Base-by-base conservation (phyloP, 345 rosid genomes). In the Ricinus communis region DNA sequence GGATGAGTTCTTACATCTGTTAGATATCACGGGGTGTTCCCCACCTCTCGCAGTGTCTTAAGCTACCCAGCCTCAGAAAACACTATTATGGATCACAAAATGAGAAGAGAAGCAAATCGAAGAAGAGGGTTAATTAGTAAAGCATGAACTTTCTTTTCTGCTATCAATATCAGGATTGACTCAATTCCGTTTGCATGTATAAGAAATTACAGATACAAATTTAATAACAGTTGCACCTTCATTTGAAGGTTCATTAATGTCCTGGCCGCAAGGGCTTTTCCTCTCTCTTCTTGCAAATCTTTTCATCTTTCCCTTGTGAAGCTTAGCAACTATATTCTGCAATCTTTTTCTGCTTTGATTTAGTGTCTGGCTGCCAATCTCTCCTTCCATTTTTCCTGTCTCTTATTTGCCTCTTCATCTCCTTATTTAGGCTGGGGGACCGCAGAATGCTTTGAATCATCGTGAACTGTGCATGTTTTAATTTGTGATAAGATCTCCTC, bases 201-300 rank as follows among this genome's bases (percentile, higher is more conserved):
- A n/a, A n/a, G 4, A 9, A 38, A 70, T 47, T 14, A 31, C 38
- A 2, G 27, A 31, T 15, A 65, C 33, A 30, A 8, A 40, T 15
- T 43, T 41, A 25, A 16, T n/a, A n/a, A 27, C 19, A 7, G n/a
- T 22, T 10, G 76, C 25, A 31, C 54, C 54, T 36, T 21, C 73
- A 30, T 68, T 71, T 2, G 72, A 52, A 53, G 50, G 19, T 52
- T 49, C 66, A 51, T 81, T 81, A 53, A 83, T 71, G 60, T n/a
- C 97, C 96, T 9, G 98, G 95, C 59, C 96, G 81, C 73, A 87
- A 31, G 56, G 90, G 91, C n/a, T n/a, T 85, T 92, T 90, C 69
- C 89, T 94, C 90, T 95, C 97, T 65, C 99, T 84, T 77, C 90
- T 94, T 0, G 88, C 96, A 27, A 91, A 88, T 68, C 82, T 75